These are phyloP conservation scores for Aphanomyces invadans DNA, from an alignment of 352 stramenopile genomes.

Conservation along the genomic window DNA sequence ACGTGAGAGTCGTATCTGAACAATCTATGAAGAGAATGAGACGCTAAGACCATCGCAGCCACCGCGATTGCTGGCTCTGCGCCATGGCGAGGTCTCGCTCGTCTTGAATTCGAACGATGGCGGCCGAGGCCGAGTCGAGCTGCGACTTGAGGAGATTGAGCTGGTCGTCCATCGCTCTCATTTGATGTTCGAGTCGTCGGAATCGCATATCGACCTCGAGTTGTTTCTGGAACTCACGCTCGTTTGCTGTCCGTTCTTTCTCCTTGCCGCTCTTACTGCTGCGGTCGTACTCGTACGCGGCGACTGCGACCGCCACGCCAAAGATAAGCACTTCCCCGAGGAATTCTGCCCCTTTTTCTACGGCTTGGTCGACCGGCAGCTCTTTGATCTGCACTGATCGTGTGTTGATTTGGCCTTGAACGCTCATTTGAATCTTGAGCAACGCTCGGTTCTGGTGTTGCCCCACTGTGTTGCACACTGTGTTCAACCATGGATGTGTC, in stretches of 20 bases:
- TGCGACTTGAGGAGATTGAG: conserved; percentile 12
- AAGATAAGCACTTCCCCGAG: conserved; percentile 76
- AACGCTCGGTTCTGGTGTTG: conserved; percentile 56
- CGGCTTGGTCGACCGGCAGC: conserved; percentile 54
- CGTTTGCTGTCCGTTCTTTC: conserved; percentile 50
- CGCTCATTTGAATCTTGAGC: conserved; percentile 75
- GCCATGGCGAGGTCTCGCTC: neutral
- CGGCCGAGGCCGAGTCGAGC: conserved; percentile 13
- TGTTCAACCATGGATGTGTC: conserved; percentile 49
- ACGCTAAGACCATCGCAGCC: neutral
- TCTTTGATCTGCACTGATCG: conserved; percentile 50
- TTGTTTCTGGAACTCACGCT: conserved; percentile 35
- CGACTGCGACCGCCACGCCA: conserved; percentile 55
- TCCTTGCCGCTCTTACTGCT: conserved; percentile 39
- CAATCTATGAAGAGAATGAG: neutral
- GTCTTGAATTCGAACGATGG: conserved; percentile 1
- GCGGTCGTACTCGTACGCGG: conserved; percentile 70
- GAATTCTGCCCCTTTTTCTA: conserved; percentile 68
- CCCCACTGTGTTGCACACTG: conserved; percentile 48
- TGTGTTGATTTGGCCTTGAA: conserved; percentile 65
- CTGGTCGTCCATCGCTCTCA: conserved; percentile 17
- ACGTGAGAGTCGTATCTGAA: too few species aligned
- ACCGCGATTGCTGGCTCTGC: neutral
- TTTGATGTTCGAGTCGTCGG: conserved; percentile 20
- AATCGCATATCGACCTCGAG: conserved; percentile 27